Evolutionary conservation across 176 grass and related monocot species (phyloP).

Genomic region (Echinochloa phyllopogon): DNA sequence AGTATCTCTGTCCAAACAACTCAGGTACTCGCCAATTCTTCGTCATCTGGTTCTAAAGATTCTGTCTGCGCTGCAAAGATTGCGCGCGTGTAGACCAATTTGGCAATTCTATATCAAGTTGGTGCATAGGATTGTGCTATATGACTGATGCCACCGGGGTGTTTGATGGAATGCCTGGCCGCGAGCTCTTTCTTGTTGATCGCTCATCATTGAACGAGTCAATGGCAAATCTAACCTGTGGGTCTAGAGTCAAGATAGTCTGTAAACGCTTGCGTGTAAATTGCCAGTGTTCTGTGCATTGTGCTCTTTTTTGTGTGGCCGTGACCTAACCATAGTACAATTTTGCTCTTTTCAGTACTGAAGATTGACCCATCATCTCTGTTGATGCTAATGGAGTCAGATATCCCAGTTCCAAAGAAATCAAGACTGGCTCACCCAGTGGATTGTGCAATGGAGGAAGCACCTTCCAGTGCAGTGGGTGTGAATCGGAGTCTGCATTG

Average conservation of each 20-base stretch:
- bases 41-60: background rate
- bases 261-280: background rate
- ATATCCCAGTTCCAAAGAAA: slow-evolving; percentile 27
- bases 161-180: slow-evolving; percentile 26
- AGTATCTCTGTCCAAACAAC: background rate
- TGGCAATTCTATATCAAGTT: background rate
- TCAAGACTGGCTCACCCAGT: slow-evolving; percentile 1
- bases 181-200: background rate
- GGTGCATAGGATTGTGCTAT: background rate
- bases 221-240: background rate
- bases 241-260: background rate
- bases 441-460: slow-evolving; percentile 40
- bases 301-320: background rate
- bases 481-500: slow-evolving; percentile 49
- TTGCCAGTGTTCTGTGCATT: background rate
- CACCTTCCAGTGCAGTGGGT: background rate
- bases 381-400: slow-evolving; percentile 9
- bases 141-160: background rate
- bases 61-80: background rate
- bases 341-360: slow-evolving; percentile 27
- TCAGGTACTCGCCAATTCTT: background rate
- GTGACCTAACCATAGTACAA: background rate
- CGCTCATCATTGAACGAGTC: background rate
- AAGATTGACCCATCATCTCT: background rate
- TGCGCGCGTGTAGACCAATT: too few relatives aligned